phyloP scores from a whole-genome alignment of 148 eudicot species.

The Nepenthes mirabilis region DNA sequence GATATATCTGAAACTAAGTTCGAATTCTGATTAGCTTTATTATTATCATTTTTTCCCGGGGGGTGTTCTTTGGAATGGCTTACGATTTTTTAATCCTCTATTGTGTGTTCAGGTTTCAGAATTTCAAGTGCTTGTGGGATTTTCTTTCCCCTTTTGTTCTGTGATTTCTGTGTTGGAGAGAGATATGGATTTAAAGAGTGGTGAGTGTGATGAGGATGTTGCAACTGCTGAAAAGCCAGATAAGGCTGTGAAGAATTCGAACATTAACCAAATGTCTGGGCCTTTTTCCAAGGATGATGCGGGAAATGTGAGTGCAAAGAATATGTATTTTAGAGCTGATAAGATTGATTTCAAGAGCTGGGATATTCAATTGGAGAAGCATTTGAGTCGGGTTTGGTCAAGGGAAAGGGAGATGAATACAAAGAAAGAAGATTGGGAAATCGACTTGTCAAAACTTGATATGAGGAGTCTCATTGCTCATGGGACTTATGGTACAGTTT shows the following conservation, averaged over 20 bases:
- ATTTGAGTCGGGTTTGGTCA: slow-evolving; percentile 47
- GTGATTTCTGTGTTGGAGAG: too few species aligned
- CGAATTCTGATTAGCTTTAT: too few species aligned
- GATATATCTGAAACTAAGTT: too few species aligned
- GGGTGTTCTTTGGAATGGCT: too few species aligned
- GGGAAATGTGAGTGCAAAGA: slow-evolving; percentile 21
- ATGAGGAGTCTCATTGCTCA: slow-evolving; percentile 53
- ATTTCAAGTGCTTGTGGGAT: too few species aligned
- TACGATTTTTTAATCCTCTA: too few species aligned
- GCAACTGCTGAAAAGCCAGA: slow-evolving; percentile 8
- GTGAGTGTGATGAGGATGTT: slow-evolving; percentile 16
- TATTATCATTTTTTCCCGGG: too few species aligned
- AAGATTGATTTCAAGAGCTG: slow-evolving; percentile 64
- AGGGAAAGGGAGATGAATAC: slow-evolving; percentile 19
- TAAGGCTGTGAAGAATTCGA: slow-evolving; percentile 16
- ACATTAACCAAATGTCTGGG: not conserved
- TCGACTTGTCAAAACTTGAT: slow-evolving; percentile 64
- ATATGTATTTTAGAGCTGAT: slow-evolving; percentile 60
- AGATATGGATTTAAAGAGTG: slow-evolving; percentile 36
- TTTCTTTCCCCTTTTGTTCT: too few species aligned
- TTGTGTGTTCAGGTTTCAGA: too few species aligned
- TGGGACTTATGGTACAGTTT: slow-evolving; percentile 78
- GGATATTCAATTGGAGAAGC: slow-evolving; percentile 65
- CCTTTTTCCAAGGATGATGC: slow-evolving; percentile 12
- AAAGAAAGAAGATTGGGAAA: slow-evolving; percentile 72